These are phyloP conservation scores for Boletus rex-veris DNA, from an alignment of 768 basidiomycete genomes.

Conservation along the genomic window DNA sequence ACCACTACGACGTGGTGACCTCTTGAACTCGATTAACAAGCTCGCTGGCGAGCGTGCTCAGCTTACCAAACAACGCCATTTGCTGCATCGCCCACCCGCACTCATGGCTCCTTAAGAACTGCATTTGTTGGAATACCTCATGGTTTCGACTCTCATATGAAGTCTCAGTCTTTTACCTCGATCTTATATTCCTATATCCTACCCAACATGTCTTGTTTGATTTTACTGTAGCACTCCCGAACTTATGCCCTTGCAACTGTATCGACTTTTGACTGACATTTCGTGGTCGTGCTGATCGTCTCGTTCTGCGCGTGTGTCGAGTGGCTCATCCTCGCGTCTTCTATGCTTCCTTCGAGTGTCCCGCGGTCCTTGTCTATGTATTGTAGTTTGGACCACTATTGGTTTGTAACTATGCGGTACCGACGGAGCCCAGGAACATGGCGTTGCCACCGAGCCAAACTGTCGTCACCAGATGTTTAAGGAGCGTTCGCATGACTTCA, in stretches of 20 bases:
- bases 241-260: constrained; percentile 5
- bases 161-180: not conserved
- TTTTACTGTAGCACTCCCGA: constrained; percentile 15
- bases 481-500: too few species aligned
- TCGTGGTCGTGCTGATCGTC: not conserved
- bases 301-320: too few species aligned
- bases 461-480: too few species aligned
- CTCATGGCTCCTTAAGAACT: constrained; percentile 24
- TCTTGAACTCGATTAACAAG: constrained; percentile 79
- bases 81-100: constrained; percentile 32
- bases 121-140: constrained; percentile 2
- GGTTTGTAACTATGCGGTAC: too few species aligned
- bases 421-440: too few species aligned
- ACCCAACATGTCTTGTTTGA: not conserved
- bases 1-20: constrained; percentile 73
- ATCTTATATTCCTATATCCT: constrained; percentile 16
- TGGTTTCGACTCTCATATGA: not conserved
- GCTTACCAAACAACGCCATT: constrained; percentile 29
- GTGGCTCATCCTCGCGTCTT: not conserved
- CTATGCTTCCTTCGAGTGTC: too few species aligned
- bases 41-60: constrained; percentile 64
- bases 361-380: too few species aligned
- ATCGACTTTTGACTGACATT: constrained; percentile 2
- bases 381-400: too few species aligned
- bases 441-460: too few species aligned